Conservation (phyloP, 306 rosid genomes). For the Calophaca sinica region DNA sequence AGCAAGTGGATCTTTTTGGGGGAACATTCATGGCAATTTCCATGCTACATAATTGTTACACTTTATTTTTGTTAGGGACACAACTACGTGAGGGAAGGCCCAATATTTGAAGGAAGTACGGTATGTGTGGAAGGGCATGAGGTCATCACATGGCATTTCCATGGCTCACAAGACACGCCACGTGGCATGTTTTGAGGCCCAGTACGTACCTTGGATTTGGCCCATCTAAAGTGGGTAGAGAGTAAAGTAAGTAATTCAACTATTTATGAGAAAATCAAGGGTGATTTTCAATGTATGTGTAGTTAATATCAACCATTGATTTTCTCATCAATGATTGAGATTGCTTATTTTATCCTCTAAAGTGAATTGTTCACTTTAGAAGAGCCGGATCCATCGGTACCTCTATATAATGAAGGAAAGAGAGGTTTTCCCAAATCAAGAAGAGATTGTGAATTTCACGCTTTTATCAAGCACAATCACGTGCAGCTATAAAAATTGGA, state of each 20-base stretch:
- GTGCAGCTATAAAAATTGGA: slow-evolving; percentile 52
- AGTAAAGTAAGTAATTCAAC: no score
- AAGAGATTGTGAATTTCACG: slow-evolving; percentile 58
- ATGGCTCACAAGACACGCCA: slow-evolving; percentile 69
- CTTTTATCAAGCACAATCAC: slow-evolving; percentile 68
- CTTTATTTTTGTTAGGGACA: slow-evolving; percentile 55
- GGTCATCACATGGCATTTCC: slow-evolving; percentile 78
- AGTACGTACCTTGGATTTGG: slow-evolving; percentile 36
- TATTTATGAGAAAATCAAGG: no score
- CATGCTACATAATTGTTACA: slow-evolving; percentile 6
- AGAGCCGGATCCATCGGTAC: no score
- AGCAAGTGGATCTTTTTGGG: slow-evolving; percentile 33
- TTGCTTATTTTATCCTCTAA: no score
- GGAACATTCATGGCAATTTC: slow-evolving; percentile 37
- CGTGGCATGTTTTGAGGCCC: slow-evolving; percentile 56
- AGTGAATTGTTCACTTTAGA: no score
- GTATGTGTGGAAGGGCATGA: slow-evolving; percentile 25
- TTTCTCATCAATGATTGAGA: no score
- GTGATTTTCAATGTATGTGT: no score
- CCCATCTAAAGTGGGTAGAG: no score
- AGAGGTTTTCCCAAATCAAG: slow-evolving; percentile 51
- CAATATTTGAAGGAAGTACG: background rate
- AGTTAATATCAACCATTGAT: no score
- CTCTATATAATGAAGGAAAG: slow-evolving; percentile 37
- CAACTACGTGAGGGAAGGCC: slow-evolving; percentile 50